Evolutionary conservation across 2,329 filamentous ascomycete genomes (phyloP).

Genomic region (Alternaria triticina): DNA sequence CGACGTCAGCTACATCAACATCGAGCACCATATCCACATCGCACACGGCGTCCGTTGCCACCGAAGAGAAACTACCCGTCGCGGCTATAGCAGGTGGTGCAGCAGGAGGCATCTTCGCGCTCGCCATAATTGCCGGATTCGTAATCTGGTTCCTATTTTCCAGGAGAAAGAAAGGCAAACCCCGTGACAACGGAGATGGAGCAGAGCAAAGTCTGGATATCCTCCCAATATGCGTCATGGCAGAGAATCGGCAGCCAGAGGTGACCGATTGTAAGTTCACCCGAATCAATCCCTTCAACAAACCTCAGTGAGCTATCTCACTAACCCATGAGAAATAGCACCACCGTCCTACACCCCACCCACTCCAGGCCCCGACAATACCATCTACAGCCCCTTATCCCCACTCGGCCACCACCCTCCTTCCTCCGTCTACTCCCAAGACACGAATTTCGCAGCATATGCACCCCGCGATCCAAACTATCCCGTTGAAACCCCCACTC

Average conservation of each 20-base stretch:
- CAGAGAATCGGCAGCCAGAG: not conserved
- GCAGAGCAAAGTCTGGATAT: not conserved
- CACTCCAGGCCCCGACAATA: not conserved
- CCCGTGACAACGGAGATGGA: not conserved
- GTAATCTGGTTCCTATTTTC: conserved; percentile 25
- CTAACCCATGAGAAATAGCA: not conserved
- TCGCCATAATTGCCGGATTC: conserved; percentile 20
- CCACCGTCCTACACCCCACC: conserved; percentile 14
- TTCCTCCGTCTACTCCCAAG: not conserved
- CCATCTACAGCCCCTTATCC: conserved; percentile 1
- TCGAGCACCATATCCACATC: not conserved
- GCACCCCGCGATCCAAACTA: conserved; percentile 4
- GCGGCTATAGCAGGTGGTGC: conserved; percentile 35
- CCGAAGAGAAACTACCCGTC: conserved; percentile 8
- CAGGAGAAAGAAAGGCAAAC: conserved; percentile 11
- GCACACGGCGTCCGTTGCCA: not conserved
- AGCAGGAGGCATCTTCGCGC: conserved; percentile 24
- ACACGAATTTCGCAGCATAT: not conserved
- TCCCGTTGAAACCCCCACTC: not conserved
- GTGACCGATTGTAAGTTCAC: not conserved
- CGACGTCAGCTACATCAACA: not conserved
- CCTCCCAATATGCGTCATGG: not conserved
- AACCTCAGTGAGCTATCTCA: not conserved
- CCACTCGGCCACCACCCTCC: not conserved
- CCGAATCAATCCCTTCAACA: too few relatives aligned